These are phyloP conservation scores for Vitis rupestris DNA, from an alignment of 164 flowering plant species.

Conservation along the genomic window DNA sequence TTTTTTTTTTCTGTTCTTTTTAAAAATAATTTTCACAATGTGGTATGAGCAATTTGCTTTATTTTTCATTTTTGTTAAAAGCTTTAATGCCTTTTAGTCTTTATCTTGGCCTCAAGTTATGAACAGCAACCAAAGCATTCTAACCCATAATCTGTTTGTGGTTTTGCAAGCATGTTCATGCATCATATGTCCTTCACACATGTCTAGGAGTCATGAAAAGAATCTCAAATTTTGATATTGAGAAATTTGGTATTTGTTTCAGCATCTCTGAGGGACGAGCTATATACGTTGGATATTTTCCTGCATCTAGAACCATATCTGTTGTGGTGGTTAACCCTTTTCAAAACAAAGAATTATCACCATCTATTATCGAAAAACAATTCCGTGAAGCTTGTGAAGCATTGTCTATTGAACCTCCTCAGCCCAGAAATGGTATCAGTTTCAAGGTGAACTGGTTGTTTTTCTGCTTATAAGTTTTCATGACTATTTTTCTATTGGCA, in stretches of 20 bases:
- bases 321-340: conserved; percentile 85
- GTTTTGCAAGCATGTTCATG: not conserved
- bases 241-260: conserved; percentile 17
- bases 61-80: not conserved
- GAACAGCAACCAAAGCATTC: not conserved
- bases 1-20: no score
- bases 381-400: conserved; percentile 81
- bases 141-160: not conserved
- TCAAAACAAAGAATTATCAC: conserved; percentile 72
- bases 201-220: not conserved
- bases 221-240: not conserved
- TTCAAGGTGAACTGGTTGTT: conserved; percentile 53
- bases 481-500: conserved; percentile 5
- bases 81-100: not conserved
- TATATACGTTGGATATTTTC: conserved; percentile 65
- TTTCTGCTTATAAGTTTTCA: not conserved
- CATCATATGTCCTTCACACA: not conserved
- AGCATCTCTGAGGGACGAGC: conserved; percentile 88
- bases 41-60: not conserved
- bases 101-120: not conserved
- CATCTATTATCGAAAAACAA: conserved; percentile 71
- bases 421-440: conserved; percentile 33
- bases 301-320: conserved; percentile 49
- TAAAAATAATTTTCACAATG: no score
- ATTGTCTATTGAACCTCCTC: conserved; percentile 48